phyloP scores from a whole-genome alignment of 2,329 filamentous ascomycete species.

The Curvularia verruculosa region DNA sequence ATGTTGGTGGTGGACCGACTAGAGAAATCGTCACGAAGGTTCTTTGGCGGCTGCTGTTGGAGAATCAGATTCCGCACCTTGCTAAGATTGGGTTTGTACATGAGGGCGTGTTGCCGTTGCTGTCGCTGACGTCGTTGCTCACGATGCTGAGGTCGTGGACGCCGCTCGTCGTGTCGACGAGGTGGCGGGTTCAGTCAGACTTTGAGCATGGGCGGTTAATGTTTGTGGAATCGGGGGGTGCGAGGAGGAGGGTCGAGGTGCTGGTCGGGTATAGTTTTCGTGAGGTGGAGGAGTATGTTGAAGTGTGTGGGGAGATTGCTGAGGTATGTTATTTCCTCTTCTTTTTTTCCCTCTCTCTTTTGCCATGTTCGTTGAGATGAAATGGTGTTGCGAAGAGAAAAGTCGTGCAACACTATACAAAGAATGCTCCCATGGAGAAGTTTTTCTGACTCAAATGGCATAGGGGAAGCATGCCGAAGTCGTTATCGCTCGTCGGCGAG shows the following conservation, averaged over 20 bases:
- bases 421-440: not conserved
- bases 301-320: conserved; percentile 11
- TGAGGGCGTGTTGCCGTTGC: conserved; percentile 11
- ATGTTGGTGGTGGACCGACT: not conserved
- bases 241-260: conserved; percentile 4
- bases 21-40: conserved; percentile 16
- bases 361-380: too few species aligned
- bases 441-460: not conserved
- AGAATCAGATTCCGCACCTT: conserved; percentile 15
- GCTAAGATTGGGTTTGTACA: conserved; percentile 26
- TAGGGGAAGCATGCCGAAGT: conserved; percentile 13
- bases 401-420: not conserved
- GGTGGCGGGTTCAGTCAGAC: conserved; percentile 13
- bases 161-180: conserved; percentile 5
- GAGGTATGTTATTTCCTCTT: conserved; percentile 9
- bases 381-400: not conserved
- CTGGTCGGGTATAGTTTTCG: conserved; percentile 16
- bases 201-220: conserved; percentile 16
- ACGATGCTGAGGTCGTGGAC: conserved; percentile 10
- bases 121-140: conserved; percentile 7
- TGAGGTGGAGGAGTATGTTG: conserved; percentile 12
- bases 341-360: not conserved
- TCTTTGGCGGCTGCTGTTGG: conserved; percentile 22
- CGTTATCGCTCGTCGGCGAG: conserved; percentile 7
- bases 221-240: conserved; percentile 11